These are phyloP conservation scores for Gnomoniopsis sp. DNA, from an alignment of 2,329 filamentous ascomycete genomes.

Conservation along the genomic window DNA sequence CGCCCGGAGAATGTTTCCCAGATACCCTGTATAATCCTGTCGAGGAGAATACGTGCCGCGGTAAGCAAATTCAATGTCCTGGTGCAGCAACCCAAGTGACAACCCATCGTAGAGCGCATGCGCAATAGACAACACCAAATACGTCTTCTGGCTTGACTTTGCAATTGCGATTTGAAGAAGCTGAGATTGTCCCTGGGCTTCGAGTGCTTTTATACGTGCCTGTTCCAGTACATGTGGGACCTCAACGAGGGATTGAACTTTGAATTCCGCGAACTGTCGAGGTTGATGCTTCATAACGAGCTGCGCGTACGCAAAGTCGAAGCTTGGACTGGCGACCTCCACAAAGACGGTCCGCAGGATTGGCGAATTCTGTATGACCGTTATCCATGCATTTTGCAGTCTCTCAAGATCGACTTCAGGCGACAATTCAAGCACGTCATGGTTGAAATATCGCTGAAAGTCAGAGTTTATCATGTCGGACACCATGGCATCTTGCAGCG, in stretches of 20 bases:
- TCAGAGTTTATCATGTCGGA: slow-evolving; percentile 75
- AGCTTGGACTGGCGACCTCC: slow-evolving; percentile 57
- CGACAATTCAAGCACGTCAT: slow-evolving; percentile 67
- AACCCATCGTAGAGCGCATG: slow-evolving; percentile 90
- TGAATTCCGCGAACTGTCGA: slow-evolving; percentile 21
- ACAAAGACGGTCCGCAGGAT: slow-evolving; percentile 75
- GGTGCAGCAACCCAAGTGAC: slow-evolving; percentile 72
- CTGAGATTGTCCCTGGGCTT: slow-evolving; percentile 30
- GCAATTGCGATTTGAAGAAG: slow-evolving; percentile 50
- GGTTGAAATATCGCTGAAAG: slow-evolving; percentile 79
- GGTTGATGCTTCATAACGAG: slow-evolving; percentile 33
- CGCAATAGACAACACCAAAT: slow-evolving; percentile 67
- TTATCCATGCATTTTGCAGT: slow-evolving; percentile 60
- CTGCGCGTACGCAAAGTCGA: slow-evolving; percentile 51
- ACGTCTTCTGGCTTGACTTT: slow-evolving; percentile 30
- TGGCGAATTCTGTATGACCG: slow-evolving; percentile 57
- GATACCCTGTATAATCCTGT: slow-evolving; percentile 46
- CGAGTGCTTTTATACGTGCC: slow-evolving; percentile 35
- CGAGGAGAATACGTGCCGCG: slow-evolving; percentile 36
- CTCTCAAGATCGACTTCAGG: slow-evolving; percentile 49
- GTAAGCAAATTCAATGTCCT: slow-evolving; percentile 67
- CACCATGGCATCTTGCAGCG: slow-evolving; percentile 83
- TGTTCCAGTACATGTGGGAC: slow-evolving; percentile 33
- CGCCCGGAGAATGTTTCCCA: slow-evolving; percentile 51
- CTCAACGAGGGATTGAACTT: slow-evolving; percentile 29